Evolutionary conservation across 164 flowering plant genomes (phyloP).

Genomic region (Kalanchoe fedtschenkoi): DNA sequence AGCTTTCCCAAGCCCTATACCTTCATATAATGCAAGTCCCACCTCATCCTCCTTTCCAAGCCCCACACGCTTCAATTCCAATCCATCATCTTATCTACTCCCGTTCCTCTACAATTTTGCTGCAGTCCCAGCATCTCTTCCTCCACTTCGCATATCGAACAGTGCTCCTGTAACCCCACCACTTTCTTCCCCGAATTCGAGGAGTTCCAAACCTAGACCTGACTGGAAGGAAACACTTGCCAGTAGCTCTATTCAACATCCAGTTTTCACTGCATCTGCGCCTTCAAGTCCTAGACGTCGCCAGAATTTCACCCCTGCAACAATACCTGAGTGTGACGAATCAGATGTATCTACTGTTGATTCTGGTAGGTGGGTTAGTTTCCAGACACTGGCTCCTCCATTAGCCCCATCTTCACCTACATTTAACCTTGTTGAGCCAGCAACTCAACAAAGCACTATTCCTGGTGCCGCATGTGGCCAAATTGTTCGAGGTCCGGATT

Average conservation of each 20-base stretch:
- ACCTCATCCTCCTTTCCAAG: slow-evolving; percentile 74
- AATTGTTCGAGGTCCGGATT: slow-evolving; percentile 33
- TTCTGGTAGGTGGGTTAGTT: slow-evolving; percentile 77
- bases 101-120: slow-evolving; percentile 64
- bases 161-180: slow-evolving; percentile 98
- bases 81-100: slow-evolving; percentile 46
- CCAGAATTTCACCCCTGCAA: slow-evolving; percentile 35
- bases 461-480: slow-evolving; percentile 14
- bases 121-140: slow-evolving; percentile 53
- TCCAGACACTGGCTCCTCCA: slow-evolving; percentile 33
- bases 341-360: slow-evolving; percentile 66
- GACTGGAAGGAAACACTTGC: slow-evolving; percentile 46
- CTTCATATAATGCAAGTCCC: slow-evolving; percentile 86
- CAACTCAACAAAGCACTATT: slow-evolving; percentile 17
- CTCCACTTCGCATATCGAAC: slow-evolving; percentile 75
- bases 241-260: slow-evolving; percentile 24
- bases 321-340: slow-evolving; percentile 83
- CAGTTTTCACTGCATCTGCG: slow-evolving; percentile 72
- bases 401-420: slow-evolving; percentile 76
- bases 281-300: slow-evolving; percentile 84
- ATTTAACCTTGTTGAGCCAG: slow-evolving; percentile 61
- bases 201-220: slow-evolving; percentile 46
- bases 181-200: slow-evolving; percentile 76
- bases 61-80: slow-evolving; percentile 57
- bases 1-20: slow-evolving; percentile 55